Evolutionary conservation across 345 rosid species (phyloP).

Genomic region (Cardiospermum halicacabum): DNA sequence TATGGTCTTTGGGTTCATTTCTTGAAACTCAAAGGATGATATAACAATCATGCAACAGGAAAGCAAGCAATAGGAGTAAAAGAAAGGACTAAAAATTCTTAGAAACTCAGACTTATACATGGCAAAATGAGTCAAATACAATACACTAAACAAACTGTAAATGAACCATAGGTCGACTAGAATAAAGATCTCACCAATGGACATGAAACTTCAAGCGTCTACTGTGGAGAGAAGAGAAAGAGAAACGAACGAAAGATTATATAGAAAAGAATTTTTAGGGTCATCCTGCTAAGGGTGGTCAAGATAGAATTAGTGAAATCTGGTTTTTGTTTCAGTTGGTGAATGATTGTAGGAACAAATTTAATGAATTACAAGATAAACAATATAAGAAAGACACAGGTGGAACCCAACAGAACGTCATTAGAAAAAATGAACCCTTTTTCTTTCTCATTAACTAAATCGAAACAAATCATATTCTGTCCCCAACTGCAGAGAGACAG

Average conservation of each 20-base stretch:
- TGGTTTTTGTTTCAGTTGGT: conserved; percentile 19
- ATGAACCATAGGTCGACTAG: no score
- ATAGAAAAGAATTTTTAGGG: neutral
- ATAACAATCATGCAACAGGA: no score
- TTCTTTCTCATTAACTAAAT: conserved; percentile 14
- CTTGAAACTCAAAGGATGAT: no score
- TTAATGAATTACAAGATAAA: conserved; percentile 36
- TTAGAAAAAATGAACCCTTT: conserved; percentile 22
- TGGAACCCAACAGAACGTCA: conserved; percentile 18
- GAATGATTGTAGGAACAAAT: conserved; percentile 26
- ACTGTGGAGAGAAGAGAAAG: neutral
- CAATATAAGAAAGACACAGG: conserved; percentile 29
- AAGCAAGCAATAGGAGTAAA: no score
- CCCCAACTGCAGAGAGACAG: conserved; percentile 12
- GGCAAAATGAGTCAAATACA: no score
- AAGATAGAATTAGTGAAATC: conserved; percentile 19
- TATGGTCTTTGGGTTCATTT: no score
- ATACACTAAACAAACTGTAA: no score
- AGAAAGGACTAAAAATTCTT: no score
- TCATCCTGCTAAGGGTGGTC: conserved; percentile 25
- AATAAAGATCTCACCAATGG: no score
- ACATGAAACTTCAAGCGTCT: no score
- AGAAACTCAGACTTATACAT: no score
- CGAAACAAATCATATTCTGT: conserved; percentile 18
- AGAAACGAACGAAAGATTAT: neutral